A percentile compares a stretch with the other conserved stretches of the same genome.
These are phyloP conservation scores for Cryphonectria naterciae DNA, from an alignment of 2,329 filamentous ascomycete genomes.

Conservation along the genomic window DNA sequence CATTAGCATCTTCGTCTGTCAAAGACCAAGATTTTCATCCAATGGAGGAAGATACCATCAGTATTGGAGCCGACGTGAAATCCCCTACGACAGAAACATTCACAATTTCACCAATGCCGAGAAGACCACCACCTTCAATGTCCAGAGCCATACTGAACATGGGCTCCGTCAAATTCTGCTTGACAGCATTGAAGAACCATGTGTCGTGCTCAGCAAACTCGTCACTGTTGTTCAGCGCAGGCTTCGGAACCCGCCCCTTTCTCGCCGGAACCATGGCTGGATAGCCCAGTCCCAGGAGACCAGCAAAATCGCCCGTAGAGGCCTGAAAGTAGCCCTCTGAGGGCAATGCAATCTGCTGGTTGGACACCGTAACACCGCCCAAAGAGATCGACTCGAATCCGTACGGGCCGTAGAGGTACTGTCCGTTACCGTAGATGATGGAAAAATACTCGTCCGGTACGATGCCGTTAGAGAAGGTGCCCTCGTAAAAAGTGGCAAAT, in stretches of 20 bases:
- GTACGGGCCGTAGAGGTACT: slow-evolving; percentile 22
- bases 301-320: slow-evolving; percentile 20
- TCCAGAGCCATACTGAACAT: slow-evolving; percentile 27
- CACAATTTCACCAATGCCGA: slow-evolving; percentile 21
- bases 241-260: neutral
- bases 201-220: slow-evolving; percentile 14
- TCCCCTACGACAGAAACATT: slow-evolving; percentile 18
- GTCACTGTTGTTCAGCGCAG: slow-evolving; percentile 8
- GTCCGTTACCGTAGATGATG: slow-evolving; percentile 18
- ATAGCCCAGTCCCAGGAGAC: slow-evolving; percentile 24
- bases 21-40: rapidly evolving
- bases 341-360: slow-evolving; percentile 23
- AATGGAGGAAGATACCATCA: slow-evolving; percentile 10
- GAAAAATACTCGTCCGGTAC: slow-evolving; percentile 24
- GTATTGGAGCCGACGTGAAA: slow-evolving; percentile 19
- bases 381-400: slow-evolving; percentile 19
- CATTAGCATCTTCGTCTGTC: neutral
- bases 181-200: slow-evolving; percentile 24
- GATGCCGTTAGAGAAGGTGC: slow-evolving; percentile 1
- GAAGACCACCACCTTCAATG: slow-evolving; percentile 18
- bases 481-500: slow-evolving; percentile 14
- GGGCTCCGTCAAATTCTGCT: slow-evolving; percentile 16
- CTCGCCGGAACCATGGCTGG: slow-evolving; percentile 24
- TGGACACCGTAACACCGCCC: slow-evolving; percentile 12
- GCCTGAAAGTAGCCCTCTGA: slow-evolving; percentile 16